A percentile compares a stretch with the other conserved stretches of the same genome.
Evolutionary conservation across 179 eudicot species (phyloP).

Genomic region (Beta lomatogona): DNA sequence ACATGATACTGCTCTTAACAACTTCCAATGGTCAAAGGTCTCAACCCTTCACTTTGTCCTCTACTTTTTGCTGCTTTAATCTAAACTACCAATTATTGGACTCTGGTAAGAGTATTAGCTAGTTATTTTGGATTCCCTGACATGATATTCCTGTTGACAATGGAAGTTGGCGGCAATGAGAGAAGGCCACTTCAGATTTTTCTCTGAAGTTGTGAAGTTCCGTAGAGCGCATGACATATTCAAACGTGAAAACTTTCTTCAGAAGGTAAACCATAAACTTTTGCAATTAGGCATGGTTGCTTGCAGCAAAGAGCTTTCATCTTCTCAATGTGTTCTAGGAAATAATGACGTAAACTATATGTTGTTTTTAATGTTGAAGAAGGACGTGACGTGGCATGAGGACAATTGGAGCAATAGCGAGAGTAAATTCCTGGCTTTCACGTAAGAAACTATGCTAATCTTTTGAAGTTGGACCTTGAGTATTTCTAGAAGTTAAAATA

Average conservation of each 20-base stretch:
- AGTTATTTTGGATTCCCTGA: conserved; percentile 16
- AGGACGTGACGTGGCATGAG: conserved; percentile 94
- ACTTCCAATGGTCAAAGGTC: conserved; percentile 97
- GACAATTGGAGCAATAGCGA: conserved; percentile 89
- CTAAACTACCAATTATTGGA: neutral
- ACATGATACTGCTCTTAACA: conserved; percentile 79
- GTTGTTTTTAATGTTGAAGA: conserved; percentile 41
- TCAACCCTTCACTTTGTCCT: conserved; percentile 19
- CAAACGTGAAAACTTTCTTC: conserved; percentile 65
- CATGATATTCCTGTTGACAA: conserved; percentile 18
- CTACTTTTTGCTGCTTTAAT: neutral
- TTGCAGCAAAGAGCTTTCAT: neutral
- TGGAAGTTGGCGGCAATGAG: conserved; percentile 68
- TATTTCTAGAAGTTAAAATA: neutral
- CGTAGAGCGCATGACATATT: conserved; percentile 56
- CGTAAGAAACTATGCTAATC: conserved; percentile 50
- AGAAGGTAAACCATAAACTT: conserved; percentile 34
- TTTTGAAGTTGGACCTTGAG: neutral
- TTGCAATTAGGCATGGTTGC: conserved; percentile 10
- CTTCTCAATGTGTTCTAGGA: too few relatives aligned
- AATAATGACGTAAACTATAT: too few relatives aligned
- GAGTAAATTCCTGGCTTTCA: conserved; percentile 96
- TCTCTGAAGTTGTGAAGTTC: conserved; percentile 82
- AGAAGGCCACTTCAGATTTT: conserved; percentile 73
- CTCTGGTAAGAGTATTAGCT: neutral